Evolutionary conservation across 208 protist species (phyloP).

Genomic region (Kentomonas sorsogonicus): DNA sequence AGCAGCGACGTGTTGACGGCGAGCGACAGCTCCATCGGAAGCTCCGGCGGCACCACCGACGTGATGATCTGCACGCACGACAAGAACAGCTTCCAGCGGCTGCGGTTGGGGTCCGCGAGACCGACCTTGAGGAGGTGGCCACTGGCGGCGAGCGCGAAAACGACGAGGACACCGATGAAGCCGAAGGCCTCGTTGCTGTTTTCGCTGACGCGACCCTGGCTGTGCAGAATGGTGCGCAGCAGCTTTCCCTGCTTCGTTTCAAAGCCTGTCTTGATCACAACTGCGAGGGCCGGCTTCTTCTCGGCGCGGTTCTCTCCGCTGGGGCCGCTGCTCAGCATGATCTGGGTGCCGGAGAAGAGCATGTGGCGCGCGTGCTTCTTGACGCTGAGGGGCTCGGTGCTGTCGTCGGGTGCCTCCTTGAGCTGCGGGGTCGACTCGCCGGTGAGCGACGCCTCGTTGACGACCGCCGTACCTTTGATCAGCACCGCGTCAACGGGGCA

Average conservation of each 20-base stretch:
- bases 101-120: slow-evolving; percentile 70
- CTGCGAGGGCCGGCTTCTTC: slow-evolving; percentile 67
- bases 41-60: slow-evolving; percentile 98
- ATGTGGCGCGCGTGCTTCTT: slow-evolving; percentile 91
- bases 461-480: slow-evolving; percentile 92
- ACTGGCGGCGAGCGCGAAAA: slow-evolving; percentile 93
- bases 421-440: slow-evolving; percentile 98
- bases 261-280: slow-evolving; percentile 99
- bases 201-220: slow-evolving; percentile 92
- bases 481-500: slow-evolving; percentile 95
- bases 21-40: slow-evolving; percentile 99
- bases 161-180: slow-evolving; percentile 97
- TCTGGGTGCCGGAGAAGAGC: slow-evolving; percentile 93
- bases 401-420: slow-evolving; percentile 88
- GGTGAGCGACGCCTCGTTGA: slow-evolving; percentile 99
- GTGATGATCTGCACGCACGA: slow-evolving; percentile 98
- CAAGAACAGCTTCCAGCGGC: slow-evolving; percentile 96
- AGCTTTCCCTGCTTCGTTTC: slow-evolving; percentile 97
- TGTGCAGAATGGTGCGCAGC: slow-evolving; percentile 90
- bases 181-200: slow-evolving; percentile 94
- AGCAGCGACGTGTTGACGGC: slow-evolving; percentile 97
- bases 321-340: slow-evolving; percentile 88
- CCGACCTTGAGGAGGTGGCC: slow-evolving; percentile 94
- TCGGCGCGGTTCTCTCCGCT: slow-evolving; percentile 20
- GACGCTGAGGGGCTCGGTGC: slow-evolving; percentile 55